Percentiles rank a stretch among this genome's conserved stretches.
phyloP scores from a whole-genome alignment of 2,329 filamentous ascomycete genomes.

The Xylaria arbuscula region DNA sequence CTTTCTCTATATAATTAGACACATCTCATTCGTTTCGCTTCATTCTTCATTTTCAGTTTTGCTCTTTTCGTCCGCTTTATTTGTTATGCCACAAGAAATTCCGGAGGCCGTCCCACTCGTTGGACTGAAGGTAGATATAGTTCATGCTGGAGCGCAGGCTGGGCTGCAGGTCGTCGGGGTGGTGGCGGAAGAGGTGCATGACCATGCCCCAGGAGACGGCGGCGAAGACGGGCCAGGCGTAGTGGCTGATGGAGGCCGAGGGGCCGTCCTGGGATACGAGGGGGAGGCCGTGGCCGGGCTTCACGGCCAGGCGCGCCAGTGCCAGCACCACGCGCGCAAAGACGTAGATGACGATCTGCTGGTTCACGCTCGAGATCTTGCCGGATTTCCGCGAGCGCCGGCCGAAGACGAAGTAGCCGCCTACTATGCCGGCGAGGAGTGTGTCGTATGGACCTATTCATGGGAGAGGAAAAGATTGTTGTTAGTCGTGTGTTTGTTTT shows the following conservation, averaged over 20 bases:
- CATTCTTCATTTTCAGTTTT: neutral
- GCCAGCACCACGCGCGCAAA: constrained; percentile 91
- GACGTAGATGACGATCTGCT: constrained; percentile 98
- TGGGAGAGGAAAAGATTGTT: no score
- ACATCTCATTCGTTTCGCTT: neutral
- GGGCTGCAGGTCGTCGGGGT: constrained; percentile 90
- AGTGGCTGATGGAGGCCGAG: constrained; percentile 65
- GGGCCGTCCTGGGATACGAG: constrained; percentile 59
- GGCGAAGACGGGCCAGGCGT: constrained; percentile 94
- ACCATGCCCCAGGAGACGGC: constrained; percentile 90
- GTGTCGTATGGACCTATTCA: constrained; percentile 77
- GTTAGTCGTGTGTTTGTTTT: constrained; percentile 12
- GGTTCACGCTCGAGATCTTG: constrained; percentile 82
- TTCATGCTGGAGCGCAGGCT: constrained; percentile 96
- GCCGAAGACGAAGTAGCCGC: constrained; percentile 94
- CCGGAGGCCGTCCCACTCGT: constrained; percentile 87
- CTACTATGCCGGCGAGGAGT: constrained; percentile 86
- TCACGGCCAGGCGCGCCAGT: constrained; percentile 83
- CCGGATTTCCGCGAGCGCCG: constrained; percentile 69
- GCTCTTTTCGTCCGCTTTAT: constrained; percentile 47
- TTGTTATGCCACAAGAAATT: constrained; percentile 90
- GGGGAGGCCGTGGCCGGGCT: constrained; percentile 66
- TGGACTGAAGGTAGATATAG: constrained; percentile 93
- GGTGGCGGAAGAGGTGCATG: constrained; percentile 94
- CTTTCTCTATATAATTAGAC: neutral